phyloP scores from a whole-genome alignment of 129 eudicot species.

The Erigeron canadensis region DNA sequence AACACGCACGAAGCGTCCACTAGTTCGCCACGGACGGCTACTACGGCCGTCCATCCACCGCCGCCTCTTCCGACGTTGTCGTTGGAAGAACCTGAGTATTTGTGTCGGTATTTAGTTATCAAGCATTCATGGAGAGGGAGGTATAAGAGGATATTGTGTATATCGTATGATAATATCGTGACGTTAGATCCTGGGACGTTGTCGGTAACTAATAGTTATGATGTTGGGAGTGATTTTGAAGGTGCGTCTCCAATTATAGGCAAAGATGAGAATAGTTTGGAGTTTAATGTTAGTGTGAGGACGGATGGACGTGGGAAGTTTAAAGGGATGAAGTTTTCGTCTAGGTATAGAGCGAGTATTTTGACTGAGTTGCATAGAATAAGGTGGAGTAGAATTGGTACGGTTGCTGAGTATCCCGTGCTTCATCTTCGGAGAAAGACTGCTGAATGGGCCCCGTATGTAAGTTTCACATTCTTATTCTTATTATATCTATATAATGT shows the following conservation, averaged over 20 bases:
- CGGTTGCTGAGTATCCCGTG: constrained; percentile 77
- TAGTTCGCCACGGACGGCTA: constrained; percentile 21
- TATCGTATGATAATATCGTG: constrained; percentile 49
- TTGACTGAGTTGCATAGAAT: constrained; percentile 87
- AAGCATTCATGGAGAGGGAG: constrained; percentile 99
- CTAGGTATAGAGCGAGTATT: constrained; percentile 78
- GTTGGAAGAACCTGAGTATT: constrained; percentile 81
- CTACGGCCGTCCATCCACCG: constrained; percentile 9
- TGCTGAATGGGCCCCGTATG: constrained; percentile 76
- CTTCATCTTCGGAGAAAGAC: constrained; percentile 85
- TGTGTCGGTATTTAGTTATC: constrained; percentile 72
- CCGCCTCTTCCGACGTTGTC: constrained; percentile 39
- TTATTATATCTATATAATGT: background rate
- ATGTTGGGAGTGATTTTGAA: constrained; percentile 71
- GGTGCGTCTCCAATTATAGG: constrained; percentile 75
- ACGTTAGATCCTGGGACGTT: constrained; percentile 81
- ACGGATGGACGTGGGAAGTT: constrained; percentile 93
- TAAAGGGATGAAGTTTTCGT: constrained; percentile 73
- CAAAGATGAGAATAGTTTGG: constrained; percentile 73
- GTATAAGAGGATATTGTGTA: constrained; percentile 82
- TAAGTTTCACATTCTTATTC: constrained; percentile 39
- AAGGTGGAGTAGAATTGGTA: constrained; percentile 64
- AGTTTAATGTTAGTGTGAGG: constrained; percentile 78
- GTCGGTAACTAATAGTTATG: constrained; percentile 78
- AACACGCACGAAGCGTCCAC: constrained; percentile 36